Base-by-base conservation (phyloP, 2,329 filamentous ascomycete species). In the Fusarium setosum region DNA sequence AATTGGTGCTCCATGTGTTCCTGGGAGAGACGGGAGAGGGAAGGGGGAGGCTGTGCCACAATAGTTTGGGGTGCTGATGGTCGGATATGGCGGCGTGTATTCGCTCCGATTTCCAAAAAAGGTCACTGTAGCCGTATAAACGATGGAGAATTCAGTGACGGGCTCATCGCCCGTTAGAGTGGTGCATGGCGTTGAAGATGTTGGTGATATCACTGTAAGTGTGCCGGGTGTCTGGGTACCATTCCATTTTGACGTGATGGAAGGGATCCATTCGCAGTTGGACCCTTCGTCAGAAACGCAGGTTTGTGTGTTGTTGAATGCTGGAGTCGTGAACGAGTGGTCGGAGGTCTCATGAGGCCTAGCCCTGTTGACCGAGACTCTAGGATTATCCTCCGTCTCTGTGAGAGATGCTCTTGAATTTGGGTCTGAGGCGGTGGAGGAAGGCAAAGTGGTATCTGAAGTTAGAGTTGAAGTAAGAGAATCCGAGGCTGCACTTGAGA, bases 51-150 rank as follows among this genome's bases (percentile, higher is more conserved):
- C n/a, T n/a, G n/a, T n/a, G n/a, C n/a, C n/a, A n/a, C 26, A 56
- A n/a, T 78, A 77, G 24, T 68, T 71, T 5, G 79, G 81, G 3
- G 76, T 79, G 17, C 67, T 69, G 26, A 85, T 76, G 11, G 79
- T 71, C 4, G 80, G 75, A 60, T 77, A 84, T 1, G 80, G 81
- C 1, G 81, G 78, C 9, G 79, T 84, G 64, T 86, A 86, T 52
- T 83, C 78, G 21, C 68, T 73, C 5, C 76, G 77, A 52, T 84
- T 77, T 15, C 80, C 83, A 9, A 72, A 77, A 71, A 84, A 83
- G 17, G 84, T 86, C 48, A 81, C 75, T 2, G 84, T 86, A 20
- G 80, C 75, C 4, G 83, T 84, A 73, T 86, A 79, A 17, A 84
- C 71, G 32, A 86, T 76, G 4, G 79, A 81, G 71, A 79, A 84